Conservation (phyloP, 345 rosid genomes). For the Carallia pectinifolia region DNA sequence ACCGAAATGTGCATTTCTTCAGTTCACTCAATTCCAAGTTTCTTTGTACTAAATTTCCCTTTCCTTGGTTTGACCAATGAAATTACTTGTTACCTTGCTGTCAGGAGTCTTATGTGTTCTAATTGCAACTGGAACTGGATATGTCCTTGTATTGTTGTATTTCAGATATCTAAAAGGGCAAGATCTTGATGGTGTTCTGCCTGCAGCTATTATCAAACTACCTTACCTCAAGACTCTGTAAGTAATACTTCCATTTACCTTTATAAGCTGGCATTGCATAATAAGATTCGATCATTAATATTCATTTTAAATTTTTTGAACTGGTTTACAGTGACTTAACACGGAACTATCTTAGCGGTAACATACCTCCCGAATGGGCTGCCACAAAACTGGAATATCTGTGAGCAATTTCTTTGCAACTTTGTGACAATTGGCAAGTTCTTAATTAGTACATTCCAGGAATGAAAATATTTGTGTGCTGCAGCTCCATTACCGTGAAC, state of each 20-base stretch:
- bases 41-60: no score
- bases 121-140: no score
- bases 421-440: no score
- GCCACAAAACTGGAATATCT: constrained; percentile 29
- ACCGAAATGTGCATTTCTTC: constrained; percentile 18
- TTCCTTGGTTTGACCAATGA: no score
- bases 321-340: constrained; percentile 29
- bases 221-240: constrained; percentile 21
- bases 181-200: constrained; percentile 29
- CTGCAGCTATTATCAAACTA: constrained; percentile 23
- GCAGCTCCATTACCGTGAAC: constrained; percentile 44
- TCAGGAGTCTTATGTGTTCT: no score
- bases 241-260: background rate
- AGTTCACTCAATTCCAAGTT: background rate
- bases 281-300: background rate
- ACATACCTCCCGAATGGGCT: constrained; percentile 51
- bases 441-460: no score
- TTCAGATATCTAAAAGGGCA: constrained; percentile 26
- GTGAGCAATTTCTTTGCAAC: constrained; percentile 9
- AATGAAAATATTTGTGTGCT: background rate
- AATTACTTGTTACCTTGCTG: no score
- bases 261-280: background rate
- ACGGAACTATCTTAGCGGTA: constrained; percentile 40
- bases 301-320: background rate
- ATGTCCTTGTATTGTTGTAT: background rate